These are phyloP conservation scores for Oryza coarctata DNA, from an alignment of 176 grass and related monocot species.

Conservation along the genomic window DNA sequence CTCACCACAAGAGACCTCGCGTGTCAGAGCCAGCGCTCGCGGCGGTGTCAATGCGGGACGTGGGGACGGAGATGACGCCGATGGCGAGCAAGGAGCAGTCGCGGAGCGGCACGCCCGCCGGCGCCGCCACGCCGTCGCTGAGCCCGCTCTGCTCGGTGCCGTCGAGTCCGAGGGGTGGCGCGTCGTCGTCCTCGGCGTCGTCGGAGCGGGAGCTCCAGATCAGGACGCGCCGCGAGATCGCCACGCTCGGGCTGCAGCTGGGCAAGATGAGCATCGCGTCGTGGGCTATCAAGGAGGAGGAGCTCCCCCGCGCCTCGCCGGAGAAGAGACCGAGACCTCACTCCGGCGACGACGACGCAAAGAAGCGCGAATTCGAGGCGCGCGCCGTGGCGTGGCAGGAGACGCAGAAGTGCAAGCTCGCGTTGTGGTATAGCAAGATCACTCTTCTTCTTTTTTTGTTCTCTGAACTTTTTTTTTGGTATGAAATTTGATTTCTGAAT, in stretches of 20 bases:
- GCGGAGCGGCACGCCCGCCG: slow-evolving; percentile 69
- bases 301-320: slow-evolving; percentile 26
- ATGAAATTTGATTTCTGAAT: neutral
- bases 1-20: slow-evolving; percentile 32
- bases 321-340: slow-evolving; percentile 15
- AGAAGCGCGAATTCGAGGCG: slow-evolving; percentile 47
- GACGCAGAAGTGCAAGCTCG: slow-evolving; percentile 63
- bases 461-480: neutral
- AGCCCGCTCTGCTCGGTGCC: slow-evolving; percentile 82
- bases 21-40: slow-evolving; percentile 21
- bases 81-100: slow-evolving; percentile 86
- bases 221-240: slow-evolving; percentile 80
- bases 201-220: slow-evolving; percentile 77
- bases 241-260: slow-evolving; percentile 77
- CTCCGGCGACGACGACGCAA: slow-evolving; percentile 1
- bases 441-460: neutral
- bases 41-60: slow-evolving; percentile 76
- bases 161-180: slow-evolving; percentile 48
- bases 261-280: slow-evolving; percentile 96
- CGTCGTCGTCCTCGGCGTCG: slow-evolving; percentile 45
- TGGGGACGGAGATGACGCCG: slow-evolving; percentile 95
- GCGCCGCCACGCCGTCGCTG: slow-evolving; percentile 59
- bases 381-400: slow-evolving; percentile 85
- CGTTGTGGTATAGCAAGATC: slow-evolving; percentile 34
- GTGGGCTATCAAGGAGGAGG: slow-evolving; percentile 87